phyloP scores from a whole-genome alignment of 108 stramenopile species.

The Cylindrotheca closterium region DNA sequence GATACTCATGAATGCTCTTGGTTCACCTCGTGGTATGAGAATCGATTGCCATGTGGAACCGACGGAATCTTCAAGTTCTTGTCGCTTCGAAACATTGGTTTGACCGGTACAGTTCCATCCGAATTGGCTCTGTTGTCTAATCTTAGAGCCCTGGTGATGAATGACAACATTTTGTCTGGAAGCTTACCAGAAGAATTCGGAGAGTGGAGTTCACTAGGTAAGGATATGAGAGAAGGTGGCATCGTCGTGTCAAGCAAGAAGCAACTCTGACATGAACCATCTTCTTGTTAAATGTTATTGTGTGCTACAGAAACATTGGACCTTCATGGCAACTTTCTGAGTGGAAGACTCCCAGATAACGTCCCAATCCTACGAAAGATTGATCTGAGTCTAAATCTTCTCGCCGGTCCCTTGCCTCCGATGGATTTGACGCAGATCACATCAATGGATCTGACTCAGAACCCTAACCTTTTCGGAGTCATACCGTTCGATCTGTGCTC shows the following conservation, averaged over 20 bases:
- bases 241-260: not conserved
- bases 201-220: not conserved
- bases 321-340: constrained; percentile 27
- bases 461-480: no score
- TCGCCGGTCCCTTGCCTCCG: not conserved
- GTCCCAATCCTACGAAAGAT: no score
- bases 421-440: no score
- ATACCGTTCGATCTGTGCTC: no score
- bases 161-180: constrained; percentile 23
- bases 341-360: constrained; percentile 8
- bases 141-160: constrained; percentile 25
- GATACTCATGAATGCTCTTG: not conserved
- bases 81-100: not conserved
- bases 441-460: no score
- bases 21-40: not conserved
- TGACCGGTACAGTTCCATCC: constrained; percentile 49
- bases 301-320: constrained; percentile 10
- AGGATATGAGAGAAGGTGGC: no score
- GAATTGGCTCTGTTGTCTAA: constrained; percentile 41
- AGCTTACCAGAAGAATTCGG: constrained; percentile 52
- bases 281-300: not conserved
- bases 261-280: not conserved
- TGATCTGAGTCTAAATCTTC: no score
- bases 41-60: not conserved
- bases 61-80: not conserved